These are phyloP conservation scores for Dioscorea cayenensis DNA, from an alignment of 116 monocot genomes.

Conservation along the genomic window DNA sequence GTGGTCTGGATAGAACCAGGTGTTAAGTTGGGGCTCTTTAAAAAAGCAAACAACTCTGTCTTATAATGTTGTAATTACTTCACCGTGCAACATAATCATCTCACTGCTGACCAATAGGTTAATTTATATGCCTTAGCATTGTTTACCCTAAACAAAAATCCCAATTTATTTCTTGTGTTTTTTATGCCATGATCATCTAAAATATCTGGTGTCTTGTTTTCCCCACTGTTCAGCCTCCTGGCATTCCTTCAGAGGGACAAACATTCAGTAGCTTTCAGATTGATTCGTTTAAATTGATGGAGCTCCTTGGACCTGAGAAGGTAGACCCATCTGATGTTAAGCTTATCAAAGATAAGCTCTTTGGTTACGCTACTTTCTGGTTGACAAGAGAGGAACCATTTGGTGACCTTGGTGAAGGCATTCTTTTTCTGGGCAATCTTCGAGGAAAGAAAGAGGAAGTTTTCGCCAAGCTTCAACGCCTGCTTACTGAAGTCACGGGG, in stretches of 20 bases:
- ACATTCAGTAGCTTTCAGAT: conserved; percentile 81
- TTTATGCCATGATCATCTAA: not conserved
- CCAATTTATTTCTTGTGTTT: no score
- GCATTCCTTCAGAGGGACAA: conserved; percentile 44
- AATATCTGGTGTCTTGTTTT: not conserved
- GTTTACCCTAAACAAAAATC: no score
- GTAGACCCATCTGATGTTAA: conserved; percentile 91
- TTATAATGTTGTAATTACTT: no score
- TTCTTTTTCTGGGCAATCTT: conserved; percentile 92
- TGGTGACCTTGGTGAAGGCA: conserved; percentile 93
- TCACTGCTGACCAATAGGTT: no score
- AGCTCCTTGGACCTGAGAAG: conserved; percentile 94
- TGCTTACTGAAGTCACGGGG: conserved; percentile 61
- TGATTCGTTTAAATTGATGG: conserved; percentile 88
- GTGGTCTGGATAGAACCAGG: no score
- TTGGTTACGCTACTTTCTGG: conserved; percentile 98
- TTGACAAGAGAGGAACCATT: conserved; percentile 93
- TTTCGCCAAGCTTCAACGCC: conserved; percentile 73
- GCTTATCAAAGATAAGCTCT: conserved; percentile 85
- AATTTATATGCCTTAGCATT: no score
- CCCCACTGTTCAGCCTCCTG: conserved; percentile 31
- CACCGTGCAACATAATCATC: no score
- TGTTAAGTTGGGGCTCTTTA: no score
- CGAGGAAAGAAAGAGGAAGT: conserved; percentile 88
- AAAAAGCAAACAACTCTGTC: no score